phyloP scores from a whole-genome alignment of 768 basidiomycete genomes.

The Goffeauzyma gilvescens region DNA sequence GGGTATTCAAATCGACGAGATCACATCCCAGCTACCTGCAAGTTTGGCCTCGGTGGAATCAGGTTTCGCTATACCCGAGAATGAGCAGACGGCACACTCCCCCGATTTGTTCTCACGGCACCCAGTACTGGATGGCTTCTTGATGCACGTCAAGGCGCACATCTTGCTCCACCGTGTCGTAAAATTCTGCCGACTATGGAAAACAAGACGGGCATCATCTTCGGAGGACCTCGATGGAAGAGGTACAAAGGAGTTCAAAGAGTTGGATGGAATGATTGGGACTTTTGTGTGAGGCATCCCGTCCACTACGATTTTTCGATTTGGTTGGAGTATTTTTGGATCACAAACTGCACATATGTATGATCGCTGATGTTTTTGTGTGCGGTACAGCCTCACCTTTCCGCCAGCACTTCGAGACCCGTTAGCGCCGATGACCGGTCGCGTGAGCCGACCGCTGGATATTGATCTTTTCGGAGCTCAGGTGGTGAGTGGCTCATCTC shows the following conservation, averaged over 20 bases:
- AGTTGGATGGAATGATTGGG: slow-evolving; percentile 3
- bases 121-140: slow-evolving; percentile 5
- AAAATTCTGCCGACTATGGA: slow-evolving; percentile 5
- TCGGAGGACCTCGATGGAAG: slow-evolving; percentile 2
- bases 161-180: slow-evolving; percentile 4
- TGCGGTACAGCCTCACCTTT: background rate
- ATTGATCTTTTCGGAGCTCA: slow-evolving; percentile 7
- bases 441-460: slow-evolving; percentile 5
- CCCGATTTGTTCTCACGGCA: slow-evolving; percentile 7
- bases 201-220: background rate
- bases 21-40: slow-evolving; percentile 8
- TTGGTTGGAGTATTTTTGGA: background rate
- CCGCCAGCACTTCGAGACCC: slow-evolving; percentile 9
- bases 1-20: slow-evolving; percentile 21
- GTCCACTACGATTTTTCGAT: too few relatives aligned
- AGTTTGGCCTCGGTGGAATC: slow-evolving; percentile 5
- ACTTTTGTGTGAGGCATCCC: slow-evolving; percentile 6
- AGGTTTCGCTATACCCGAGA: slow-evolving; percentile 3
- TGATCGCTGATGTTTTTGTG: background rate
- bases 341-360: too few relatives aligned
- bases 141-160: slow-evolving; percentile 7
- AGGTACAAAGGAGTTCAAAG: slow-evolving; percentile 3
- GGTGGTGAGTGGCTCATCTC: background rate
- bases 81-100: slow-evolving; percentile 3
- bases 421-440: slow-evolving; percentile 3